Percentiles rank a stretch among this genome's conserved stretches.
phyloP scores from a whole-genome alignment of 2,329 filamentous ascomycete species.

The Capronia coronata region DNA sequence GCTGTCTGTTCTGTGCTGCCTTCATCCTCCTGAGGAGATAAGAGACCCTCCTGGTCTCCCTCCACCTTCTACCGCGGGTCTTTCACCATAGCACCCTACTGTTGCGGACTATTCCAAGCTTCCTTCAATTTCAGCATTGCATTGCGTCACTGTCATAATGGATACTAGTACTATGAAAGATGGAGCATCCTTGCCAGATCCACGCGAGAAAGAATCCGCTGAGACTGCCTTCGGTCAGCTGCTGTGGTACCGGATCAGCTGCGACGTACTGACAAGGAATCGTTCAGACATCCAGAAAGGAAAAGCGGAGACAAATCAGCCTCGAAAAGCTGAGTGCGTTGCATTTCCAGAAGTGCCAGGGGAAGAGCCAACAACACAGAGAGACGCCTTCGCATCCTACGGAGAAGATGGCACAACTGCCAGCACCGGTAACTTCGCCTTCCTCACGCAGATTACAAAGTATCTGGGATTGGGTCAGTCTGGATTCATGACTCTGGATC shows the following conservation, averaged over 20 bases:
- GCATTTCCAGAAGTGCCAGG: background rate
- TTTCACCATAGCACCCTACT: background rate
- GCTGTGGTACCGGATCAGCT: background rate
- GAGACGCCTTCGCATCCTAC: background rate
- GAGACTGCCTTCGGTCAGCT: background rate
- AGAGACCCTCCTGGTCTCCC: background rate
- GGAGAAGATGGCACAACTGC: constrained; percentile 1
- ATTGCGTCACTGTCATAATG: too few relatives aligned
- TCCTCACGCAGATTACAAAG: background rate
- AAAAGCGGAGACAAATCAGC: background rate
- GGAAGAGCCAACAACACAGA: background rate
- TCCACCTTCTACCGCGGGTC: background rate
- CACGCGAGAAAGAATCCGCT: too few relatives aligned
- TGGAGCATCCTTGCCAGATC: too few relatives aligned
- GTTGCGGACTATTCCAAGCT: too few relatives aligned
- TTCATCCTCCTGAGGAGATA: background rate
- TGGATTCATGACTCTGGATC: background rate
- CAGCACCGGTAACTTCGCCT: background rate
- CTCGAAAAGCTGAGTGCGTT: background rate
- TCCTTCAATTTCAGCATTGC: too few relatives aligned
- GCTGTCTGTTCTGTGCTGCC: too few relatives aligned
- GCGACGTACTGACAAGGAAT: background rate
- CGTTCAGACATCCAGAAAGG: background rate
- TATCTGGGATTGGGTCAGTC: background rate
- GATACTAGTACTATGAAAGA: too few relatives aligned